Base-by-base conservation (phyloP, 2,329 filamentous ascomycete species). In the Nigrospora sphaerica region DNA sequence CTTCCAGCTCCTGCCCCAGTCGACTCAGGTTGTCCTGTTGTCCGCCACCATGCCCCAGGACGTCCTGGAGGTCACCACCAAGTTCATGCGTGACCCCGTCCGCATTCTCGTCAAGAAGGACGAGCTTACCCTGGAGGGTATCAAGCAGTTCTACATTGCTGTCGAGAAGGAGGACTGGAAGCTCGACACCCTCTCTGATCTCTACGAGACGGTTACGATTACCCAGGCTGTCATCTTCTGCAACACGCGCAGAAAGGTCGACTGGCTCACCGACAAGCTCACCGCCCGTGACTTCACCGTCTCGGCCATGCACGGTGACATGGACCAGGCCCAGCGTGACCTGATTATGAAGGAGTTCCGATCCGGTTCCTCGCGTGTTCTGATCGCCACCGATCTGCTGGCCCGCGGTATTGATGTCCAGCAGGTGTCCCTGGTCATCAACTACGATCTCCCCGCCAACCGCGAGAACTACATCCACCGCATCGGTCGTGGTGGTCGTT, bases 321-420 rank as follows among this genome's bases (percentile, higher is more conserved):
- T 98, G 93, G 90, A 95, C 72, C 91, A 96, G 78, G 77, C 75
- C 64, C 90, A 97, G 80, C 91, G 93, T 83, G 93, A 97, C 72
- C 80, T 95, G 67, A 98, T 98, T 73, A 98, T 98, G 93, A 95
- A 98, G 84, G 93, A 98, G 79, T 98, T 98, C 87, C 90, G 93
- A 65, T 95, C 91, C 59, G 93, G 93, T 58, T 96, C 91, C 69
- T 96, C 91, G 56, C 91, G 93, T 86, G 93, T 98, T 59, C 80
- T 98, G 65, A 98, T 98, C 66, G 90, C 93, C 72, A 98, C 93
- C 56, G 93, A 98, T 68, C 82, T 98, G 55, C 80, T 96, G 70
- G 93, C 93, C 68, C 92, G 93, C 86, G 93, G 93, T 85, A 98
- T 98, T 74, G 93, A 98, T 73, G 93, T 98, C 64, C 93, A 98